These are phyloP conservation scores for Polyporus tsugae DNA, from an alignment of 1,284 basidiomycete genomes.

Conservation along the genomic window DNA sequence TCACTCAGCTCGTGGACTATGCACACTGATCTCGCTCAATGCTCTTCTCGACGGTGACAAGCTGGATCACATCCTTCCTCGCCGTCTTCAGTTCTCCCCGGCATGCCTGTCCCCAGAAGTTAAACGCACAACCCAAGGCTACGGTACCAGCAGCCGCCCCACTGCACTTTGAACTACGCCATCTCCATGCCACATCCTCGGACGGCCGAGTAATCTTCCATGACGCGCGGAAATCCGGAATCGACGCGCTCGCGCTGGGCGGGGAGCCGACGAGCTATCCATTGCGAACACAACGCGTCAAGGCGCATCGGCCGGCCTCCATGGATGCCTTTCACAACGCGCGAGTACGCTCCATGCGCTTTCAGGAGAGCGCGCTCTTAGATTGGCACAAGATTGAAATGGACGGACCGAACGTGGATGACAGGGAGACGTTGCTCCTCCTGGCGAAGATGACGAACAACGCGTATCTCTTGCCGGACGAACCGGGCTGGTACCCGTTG, in stretches of 20 bases:
- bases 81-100: slow-evolving; percentile 19
- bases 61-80: slow-evolving; percentile 33
- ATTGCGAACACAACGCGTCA: slow-evolving; percentile 49
- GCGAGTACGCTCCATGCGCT: slow-evolving; percentile 56
- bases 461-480: slow-evolving; percentile 77
- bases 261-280: slow-evolving; percentile 40
- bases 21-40: slow-evolving; percentile 29
- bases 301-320: slow-evolving; percentile 59
- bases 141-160: slow-evolving; percentile 32
- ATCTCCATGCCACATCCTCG: slow-evolving; percentile 67
- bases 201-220: slow-evolving; percentile 67
- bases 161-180: slow-evolving; percentile 69
- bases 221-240: slow-evolving; percentile 49
- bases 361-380: slow-evolving; percentile 54
- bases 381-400: slow-evolving; percentile 73
- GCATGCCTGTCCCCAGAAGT: background rate
- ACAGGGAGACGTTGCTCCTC: slow-evolving; percentile 78
- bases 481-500: slow-evolving; percentile 82
- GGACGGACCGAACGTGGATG: slow-evolving; percentile 75
- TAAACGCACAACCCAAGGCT: slow-evolving; percentile 4
- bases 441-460: slow-evolving; percentile 97
- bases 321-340: slow-evolving; percentile 58
- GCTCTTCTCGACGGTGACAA: slow-evolving; percentile 38
- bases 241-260: slow-evolving; percentile 20
- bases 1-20: slow-evolving; percentile 21